Conservation (phyloP, 257 asterid species). For the Solanum gracilifrons region DNA sequence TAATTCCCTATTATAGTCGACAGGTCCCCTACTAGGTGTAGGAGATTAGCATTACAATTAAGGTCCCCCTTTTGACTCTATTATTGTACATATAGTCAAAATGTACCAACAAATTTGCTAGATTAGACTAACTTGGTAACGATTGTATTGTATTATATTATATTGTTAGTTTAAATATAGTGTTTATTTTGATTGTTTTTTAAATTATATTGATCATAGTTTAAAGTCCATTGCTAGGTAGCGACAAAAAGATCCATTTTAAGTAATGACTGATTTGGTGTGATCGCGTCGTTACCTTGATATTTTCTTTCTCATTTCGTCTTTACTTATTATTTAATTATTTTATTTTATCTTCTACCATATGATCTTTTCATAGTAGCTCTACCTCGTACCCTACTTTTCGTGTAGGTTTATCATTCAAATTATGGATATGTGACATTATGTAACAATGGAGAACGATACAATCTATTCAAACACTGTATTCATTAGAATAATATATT, state of each 20-base stretch:
- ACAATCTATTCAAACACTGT: not conserved
- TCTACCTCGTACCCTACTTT: too few relatives aligned
- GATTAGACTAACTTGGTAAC: not conserved
- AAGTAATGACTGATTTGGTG: not conserved
- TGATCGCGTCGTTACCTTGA: not conserved
- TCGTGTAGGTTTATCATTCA: not conserved
- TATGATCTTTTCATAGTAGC: too few relatives aligned
- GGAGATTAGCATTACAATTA: not conserved
- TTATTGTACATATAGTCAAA: not conserved
- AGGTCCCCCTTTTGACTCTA: conserved; percentile 3
- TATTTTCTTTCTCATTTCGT: too few relatives aligned
- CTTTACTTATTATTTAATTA: too few relatives aligned
- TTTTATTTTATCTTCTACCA: not conserved
- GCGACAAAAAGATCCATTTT: too few relatives aligned
- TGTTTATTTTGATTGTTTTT: not conserved
- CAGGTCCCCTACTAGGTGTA: conserved; percentile 13
- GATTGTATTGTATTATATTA: too few relatives aligned
- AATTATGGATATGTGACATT: not conserved
- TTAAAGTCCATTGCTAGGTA: too few relatives aligned
- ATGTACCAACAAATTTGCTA: not conserved
- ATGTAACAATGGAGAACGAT: too few relatives aligned
- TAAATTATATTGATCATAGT: too few relatives aligned
- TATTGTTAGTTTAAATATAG: not conserved
- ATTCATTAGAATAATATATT: not conserved
- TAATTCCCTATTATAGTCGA: not conserved